phyloP scores from a whole-genome alignment of 306 rosid genomes.

The Cicer yamashitae region DNA sequence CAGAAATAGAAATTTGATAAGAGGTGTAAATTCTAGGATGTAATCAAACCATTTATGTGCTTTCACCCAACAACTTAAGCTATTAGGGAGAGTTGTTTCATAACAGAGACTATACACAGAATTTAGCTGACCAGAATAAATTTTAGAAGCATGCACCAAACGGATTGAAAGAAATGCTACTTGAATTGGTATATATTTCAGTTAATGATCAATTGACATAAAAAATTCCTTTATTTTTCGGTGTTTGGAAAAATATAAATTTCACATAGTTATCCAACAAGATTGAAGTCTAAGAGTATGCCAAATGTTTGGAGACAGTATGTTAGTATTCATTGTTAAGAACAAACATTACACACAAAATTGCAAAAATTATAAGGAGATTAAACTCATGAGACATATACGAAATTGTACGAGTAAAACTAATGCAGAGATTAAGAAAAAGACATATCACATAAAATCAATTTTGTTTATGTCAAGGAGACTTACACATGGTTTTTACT shows the following conservation, averaged over 20 bases:
- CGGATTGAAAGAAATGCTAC: conserved; percentile 31
- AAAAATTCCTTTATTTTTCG: conserved; percentile 5
- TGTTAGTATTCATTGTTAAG: background rate
- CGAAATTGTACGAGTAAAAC: background rate
- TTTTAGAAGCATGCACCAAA: conserved; percentile 39
- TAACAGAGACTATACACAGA: conserved; percentile 1
- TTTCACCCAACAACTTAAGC: conserved; percentile 31
- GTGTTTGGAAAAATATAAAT: conserved; percentile 6
- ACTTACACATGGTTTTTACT: background rate
- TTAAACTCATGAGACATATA: background rate
- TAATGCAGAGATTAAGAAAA: background rate
- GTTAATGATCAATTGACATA: conserved; percentile 15
- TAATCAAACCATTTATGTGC: conserved; percentile 11
- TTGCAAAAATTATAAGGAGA: background rate
- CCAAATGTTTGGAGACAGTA: background rate
- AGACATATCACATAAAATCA: background rate
- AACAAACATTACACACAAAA: background rate
- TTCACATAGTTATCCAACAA: background rate
- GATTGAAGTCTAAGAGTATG: conserved; percentile 12
- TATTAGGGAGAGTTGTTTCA: conserved; percentile 22
- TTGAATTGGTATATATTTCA: conserved; percentile 2
- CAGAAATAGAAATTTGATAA: conserved; percentile 10
- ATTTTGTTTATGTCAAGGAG: conserved; percentile 6
- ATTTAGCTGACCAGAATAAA: conserved; percentile 14
- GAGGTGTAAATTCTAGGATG: background rate